Evolutionary conservation across 192 early-diverging fungal genomes (phyloP), one percentile per base, ranked within the genome.

Genomic region (Cladochytrium replicatum): DNA sequence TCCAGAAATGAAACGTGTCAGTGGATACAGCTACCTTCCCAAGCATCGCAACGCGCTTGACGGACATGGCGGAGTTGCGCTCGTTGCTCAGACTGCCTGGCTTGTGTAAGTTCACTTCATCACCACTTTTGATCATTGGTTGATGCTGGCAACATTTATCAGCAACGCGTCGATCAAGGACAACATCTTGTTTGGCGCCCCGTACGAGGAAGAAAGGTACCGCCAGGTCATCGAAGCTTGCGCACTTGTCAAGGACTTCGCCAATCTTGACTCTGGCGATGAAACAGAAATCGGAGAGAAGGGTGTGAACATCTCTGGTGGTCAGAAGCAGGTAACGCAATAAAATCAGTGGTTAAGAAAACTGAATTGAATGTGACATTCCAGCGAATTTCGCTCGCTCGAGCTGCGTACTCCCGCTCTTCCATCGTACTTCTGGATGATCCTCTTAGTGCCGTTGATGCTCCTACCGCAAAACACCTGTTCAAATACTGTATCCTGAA

Each of bases 91-190:
- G 51, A 81, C 82, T 21, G 53, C 77, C 6, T 83, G 80, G 79
- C 52, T 69, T 17, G 48, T 66, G 47, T n/a, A n/a, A n/a, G n/a
- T n/a, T n/a, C n/a, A n/a, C n/a, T n/a, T n/a, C n/a, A n/a, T n/a
- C n/a, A n/a, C n/a, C n/a, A n/a, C n/a, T n/a, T n/a, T n/a, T n/a
- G n/a, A n/a, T n/a, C n/a, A n/a, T n/a, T n/a, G n/a, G n/a, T n/a
- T n/a, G n/a, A n/a, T n/a, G n/a, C n/a, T n/a, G n/a, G n/a, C 82
- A 3, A 77, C 96, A 1, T 99, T 91, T 91, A 86, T 99, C 32
- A 85, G 90, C 80, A 81, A 81, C 52, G 74, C 68, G 1, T 72
- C 74, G 0, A 69, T 81, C 38, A 41, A 69, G 0, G 77, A 71
- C 48, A 87, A 85, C 50, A 94, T 99, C 53, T 43, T 83, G n/a